Evolutionary conservation across 1,284 basidiomycete species (phyloP), one percentile per base, ranked within the genome.

Genomic region (Apiotrichum gamsii): DNA sequence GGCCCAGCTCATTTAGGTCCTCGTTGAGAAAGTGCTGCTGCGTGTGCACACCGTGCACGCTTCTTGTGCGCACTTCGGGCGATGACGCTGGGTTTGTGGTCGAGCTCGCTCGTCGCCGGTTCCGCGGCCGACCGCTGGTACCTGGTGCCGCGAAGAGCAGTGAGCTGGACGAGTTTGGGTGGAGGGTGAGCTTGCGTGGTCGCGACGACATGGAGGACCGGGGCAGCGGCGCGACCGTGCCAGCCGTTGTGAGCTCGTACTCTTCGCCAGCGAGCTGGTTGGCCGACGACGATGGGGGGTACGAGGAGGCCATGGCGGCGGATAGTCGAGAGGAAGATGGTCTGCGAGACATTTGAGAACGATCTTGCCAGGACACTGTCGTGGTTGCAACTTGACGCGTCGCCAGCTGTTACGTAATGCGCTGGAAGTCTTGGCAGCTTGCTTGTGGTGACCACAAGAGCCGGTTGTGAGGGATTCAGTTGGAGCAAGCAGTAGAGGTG

Each of bases 141-240:
- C 43, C 35, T 2, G 61, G 56, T 3, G 58, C 59, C 10, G 61
- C 38, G 39, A 69, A 69, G 10, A 69, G 47, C 10, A 69, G 28
- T 14, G 60, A 45, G 5, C 58, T 52, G 5, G 60, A 61, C 21
- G 47, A 32, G 25, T 58, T 57, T 1, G 60, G 52, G 39, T 63
- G 60, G 1, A 69, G 51, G 10, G 64, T 69, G 32, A 67, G 45
- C 13, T 54, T 65, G 13, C 64, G 57, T 21, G 40, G 31, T 11
- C 42, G 23, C 14, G 31, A 33, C 9, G 8, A 31, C 42, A 36
- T 35, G 3, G 42, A 43, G 5, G 32, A 8, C 32, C 42, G 42
- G 2, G 47, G 39, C 33, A 32, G 37, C 14, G 56, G 8, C 9
- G 42, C 42, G n/a, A 34, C 45, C 18, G 45, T 20, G 18, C 23